Evolutionary conservation across 306 rosid genomes (phyloP), one percentile per base, ranked within the genome.

Genomic region (Canavalia ensiformis): DNA sequence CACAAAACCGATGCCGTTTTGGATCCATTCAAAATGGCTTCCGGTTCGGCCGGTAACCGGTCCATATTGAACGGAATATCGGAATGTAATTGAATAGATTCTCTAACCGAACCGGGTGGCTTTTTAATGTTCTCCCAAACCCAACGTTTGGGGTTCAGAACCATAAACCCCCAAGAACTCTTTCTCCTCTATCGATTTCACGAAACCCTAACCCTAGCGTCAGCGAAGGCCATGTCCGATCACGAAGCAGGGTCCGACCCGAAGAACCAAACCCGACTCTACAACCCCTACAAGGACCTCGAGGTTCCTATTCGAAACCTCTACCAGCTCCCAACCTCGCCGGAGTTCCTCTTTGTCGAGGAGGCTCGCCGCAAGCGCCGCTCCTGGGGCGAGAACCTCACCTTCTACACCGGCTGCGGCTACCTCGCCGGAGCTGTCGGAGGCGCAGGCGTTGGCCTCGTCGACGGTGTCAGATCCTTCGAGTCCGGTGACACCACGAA

Each of bases 251-350:
- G 74, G 30, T 80, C 91, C 70, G 85, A 84, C 3, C 70, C 74
- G 34, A 37, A 82, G 0, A 59, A 74, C 59, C 88, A 65, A 54
- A 68, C 83, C 35, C 92, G 97, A 25, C 88, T 84, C 62, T 94
- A 94, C 92, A 87, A 94, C 31, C 98, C 97, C 35, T 94, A 92
- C 91, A 92, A 92, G 81, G 97, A 91, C 68, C 91, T 90, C 39
- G 92, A 90, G 11, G 86, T 77, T 8, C 91, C 95, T 0, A 90
- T 79, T 9, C 82, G 83, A 46, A 89, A 86, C 56, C 92, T 92
- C 76, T 90, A 92, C 82, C 81, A 90, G 81, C 98, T 90, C 57
- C 94, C 98, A 1, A 90, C 93, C 57, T 84, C 95, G 9, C 98
- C 95, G 0, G 97, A 94, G 88, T 87, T 73, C 75, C 97, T 94